Base-by-base conservation (phyloP, 305 asterid species). In the Rubia peregrina region DNA sequence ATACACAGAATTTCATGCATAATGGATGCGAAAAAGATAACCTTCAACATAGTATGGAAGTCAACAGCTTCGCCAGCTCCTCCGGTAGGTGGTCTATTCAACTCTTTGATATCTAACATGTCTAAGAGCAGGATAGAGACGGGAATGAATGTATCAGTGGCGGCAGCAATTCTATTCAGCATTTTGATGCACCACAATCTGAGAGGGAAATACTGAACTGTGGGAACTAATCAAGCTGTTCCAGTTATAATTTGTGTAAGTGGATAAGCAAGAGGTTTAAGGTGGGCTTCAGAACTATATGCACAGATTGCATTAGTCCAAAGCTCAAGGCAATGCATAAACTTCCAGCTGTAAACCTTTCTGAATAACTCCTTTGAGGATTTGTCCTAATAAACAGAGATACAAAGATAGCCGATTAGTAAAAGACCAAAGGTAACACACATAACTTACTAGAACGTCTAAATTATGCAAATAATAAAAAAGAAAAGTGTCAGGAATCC, bases 271-370 rank as follows among this genome's bases (percentile, higher is more conserved):
- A 94, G 96, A 44, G 96, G 91, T 73, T 77, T 85, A 72, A 94
- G 81, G 76, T 89, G 92, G 46, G 87, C 79, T 80, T 88, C 96
- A 49, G 92, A 83, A 83, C 89, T 83, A 78, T 78, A 74, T 21
- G 96, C 86, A 81, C 93, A 91, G 46, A 94, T 80, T 75, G 89
- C 95, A 74, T 90, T 90, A 67, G 96, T 88, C 99, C 99, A 94
- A 62, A 94, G 92, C 89, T 94, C 97, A 80, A 94, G 86, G 80
- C 96, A 89, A 61, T 88, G 87, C 67, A 91, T 88, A 83, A 76
- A 91, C 85, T 94, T 91, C 98, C 97, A 94, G 79, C 90, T 92
- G 78, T 87, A 94, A 77, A 94, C 99, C 86, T 89, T 94, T 70
- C 92, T 79, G 75, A 82, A 87, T 70, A 88, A 72, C 74, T 91